phyloP scores from a whole-genome alignment of 768 basidiomycete species.

The Boletus huronensis region DNA sequence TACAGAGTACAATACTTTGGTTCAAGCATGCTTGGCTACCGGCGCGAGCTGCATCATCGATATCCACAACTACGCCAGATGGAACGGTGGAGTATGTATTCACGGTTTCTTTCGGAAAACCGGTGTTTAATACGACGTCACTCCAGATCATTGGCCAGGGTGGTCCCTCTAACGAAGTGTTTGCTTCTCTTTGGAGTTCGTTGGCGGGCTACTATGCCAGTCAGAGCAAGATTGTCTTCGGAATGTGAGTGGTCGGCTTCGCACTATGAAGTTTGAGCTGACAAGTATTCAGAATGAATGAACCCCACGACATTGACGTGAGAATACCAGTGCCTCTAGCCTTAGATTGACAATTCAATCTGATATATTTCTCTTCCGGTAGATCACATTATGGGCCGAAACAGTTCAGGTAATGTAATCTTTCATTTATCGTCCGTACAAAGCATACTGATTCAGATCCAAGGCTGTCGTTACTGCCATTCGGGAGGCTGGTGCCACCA shows the following conservation, averaged over 20 bases:
- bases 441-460: background rate
- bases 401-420: constrained; percentile 6
- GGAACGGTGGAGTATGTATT: background rate
- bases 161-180: constrained; percentile 9
- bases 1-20: constrained; percentile 7
- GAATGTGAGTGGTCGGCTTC: constrained; percentile 1
- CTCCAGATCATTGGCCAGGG: constrained; percentile 14
- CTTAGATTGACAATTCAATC: background rate
- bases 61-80: constrained; percentile 15
- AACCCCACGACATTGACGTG: constrained; percentile 12
- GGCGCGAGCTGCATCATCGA: constrained; percentile 12
- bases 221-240: constrained; percentile 5
- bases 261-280: background rate
- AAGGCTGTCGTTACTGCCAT: constrained; percentile 16
- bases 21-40: constrained; percentile 9
- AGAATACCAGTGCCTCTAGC: background rate
- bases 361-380: background rate
- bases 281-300: constrained; percentile 12
- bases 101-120: background rate
- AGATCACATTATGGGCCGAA: constrained; percentile 8
- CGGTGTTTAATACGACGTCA: background rate
- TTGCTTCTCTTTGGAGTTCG: constrained; percentile 12
- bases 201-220: constrained; percentile 2
- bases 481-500: constrained; percentile 7
- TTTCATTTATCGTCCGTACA: background rate